Conservation (phyloP, 345 rosid genomes). For the Arabidopsis suecica region DNA sequence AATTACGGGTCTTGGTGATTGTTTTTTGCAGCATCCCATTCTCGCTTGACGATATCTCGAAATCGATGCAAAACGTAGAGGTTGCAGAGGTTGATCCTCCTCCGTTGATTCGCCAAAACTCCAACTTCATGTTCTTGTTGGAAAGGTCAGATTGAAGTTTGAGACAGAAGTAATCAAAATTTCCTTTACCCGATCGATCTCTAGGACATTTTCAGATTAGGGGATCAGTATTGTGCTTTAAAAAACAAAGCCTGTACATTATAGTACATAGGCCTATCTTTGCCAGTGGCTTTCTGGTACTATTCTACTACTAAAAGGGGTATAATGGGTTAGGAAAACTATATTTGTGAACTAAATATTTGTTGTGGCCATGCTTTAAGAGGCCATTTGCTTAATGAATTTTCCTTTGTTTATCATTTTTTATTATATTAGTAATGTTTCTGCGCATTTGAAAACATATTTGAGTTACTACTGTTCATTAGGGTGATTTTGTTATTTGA, state of each 20-base stretch:
- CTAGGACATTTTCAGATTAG: constrained; percentile 36
- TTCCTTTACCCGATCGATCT: constrained; percentile 28
- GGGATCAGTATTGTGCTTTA: constrained; percentile 32
- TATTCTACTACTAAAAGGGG: not conserved
- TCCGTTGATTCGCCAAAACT: constrained; percentile 78
- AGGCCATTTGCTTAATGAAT: constrained; percentile 20
- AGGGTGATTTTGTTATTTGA: not conserved
- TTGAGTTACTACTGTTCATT: not conserved
- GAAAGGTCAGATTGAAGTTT: constrained; percentile 68
- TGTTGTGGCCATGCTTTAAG: constrained; percentile 11
- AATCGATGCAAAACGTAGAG: constrained; percentile 73
- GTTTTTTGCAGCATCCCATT: constrained; percentile 80
- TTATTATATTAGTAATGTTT: not conserved
- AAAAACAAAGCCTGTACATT: constrained; percentile 24
- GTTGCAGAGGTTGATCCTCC: constrained; percentile 86
- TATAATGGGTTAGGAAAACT: constrained; percentile 7
- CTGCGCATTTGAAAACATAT: too few species aligned
- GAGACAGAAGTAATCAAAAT: constrained; percentile 13
- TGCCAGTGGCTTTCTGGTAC: constrained; percentile 36
- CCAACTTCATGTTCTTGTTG: constrained; percentile 79
- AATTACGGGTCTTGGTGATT: constrained; percentile 16
- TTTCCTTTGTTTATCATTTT: not conserved
- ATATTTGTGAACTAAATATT: constrained; percentile 21
- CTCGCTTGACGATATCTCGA: constrained; percentile 82
- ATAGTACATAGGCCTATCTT: constrained; percentile 13